Percentiles rank a stretch among this genome's conserved stretches.
These are phyloP conservation scores for Komagataella kurtzmanii DNA, from an alignment of 805 yeast genomes.

Conservation along the genomic window DNA sequence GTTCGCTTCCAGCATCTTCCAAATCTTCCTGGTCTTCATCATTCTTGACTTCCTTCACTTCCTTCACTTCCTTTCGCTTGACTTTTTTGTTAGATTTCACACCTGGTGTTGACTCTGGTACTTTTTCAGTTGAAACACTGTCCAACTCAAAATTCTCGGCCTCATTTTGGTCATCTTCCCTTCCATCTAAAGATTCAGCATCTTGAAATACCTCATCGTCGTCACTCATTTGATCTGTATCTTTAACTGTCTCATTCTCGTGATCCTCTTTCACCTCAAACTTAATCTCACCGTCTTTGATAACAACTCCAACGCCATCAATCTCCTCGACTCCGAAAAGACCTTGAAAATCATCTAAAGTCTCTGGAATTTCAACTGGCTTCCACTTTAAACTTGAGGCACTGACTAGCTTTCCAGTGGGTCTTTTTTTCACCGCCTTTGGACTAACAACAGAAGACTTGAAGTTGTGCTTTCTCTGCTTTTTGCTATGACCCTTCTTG, in stretches of 20 bases:
- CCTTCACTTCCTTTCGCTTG: conserved; percentile 4
- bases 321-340: conserved; percentile 88
- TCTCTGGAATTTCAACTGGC: conserved; percentile 68
- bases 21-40: conserved; percentile 1
- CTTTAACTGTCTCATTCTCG: conserved; percentile 15
- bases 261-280: conserved; percentile 28
- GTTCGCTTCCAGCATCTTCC: conserved; percentile 5
- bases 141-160: neutral
- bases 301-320: conserved; percentile 80
- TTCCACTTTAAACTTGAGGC: conserved; percentile 61
- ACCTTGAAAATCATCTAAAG: conserved; percentile 79
- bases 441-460: neutral
- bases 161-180: conserved; percentile 1
- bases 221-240: conserved; percentile 9
- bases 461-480: neutral
- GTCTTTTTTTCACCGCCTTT: neutral
- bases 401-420: conserved; percentile 19
- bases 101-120: neutral
- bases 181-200: conserved; percentile 9
- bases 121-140: no score
- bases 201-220: conserved; percentile 10
- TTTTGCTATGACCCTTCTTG: conserved; percentile 40
- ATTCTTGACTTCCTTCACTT: conserved; percentile 9
- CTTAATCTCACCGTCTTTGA: conserved; percentile 53
- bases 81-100: neutral